Evolutionary conservation across 2,329 filamentous ascomycete species (phyloP).

Genomic region (Stachybotrys chlorohalonatus): DNA sequence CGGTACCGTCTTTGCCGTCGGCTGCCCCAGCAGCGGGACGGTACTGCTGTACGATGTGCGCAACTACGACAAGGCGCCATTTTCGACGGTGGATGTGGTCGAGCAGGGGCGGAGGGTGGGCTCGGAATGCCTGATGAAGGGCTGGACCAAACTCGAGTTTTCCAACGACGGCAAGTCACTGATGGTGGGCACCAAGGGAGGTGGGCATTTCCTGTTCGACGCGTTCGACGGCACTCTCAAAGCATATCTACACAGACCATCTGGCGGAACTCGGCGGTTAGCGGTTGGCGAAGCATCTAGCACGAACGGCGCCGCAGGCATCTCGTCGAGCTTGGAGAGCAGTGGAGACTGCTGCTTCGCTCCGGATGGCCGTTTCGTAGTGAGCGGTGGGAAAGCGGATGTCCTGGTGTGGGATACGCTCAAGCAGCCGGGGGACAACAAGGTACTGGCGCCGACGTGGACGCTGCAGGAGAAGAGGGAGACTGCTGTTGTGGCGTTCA

Average conservation of each 20-base stretch:
- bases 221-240: conserved; percentile 77
- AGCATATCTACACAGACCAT: conserved; percentile 57
- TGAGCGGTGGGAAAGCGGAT: conserved; percentile 69
- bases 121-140: conserved; percentile 50
- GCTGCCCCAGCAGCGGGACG: conserved; percentile 67
- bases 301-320: conserved; percentile 24
- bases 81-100: conserved; percentile 74
- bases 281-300: conserved; percentile 41
- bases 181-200: conserved; percentile 73
- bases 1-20: conserved; percentile 84
- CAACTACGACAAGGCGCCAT: conserved; percentile 88
- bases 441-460: conserved; percentile 53
- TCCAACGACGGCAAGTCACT: conserved; percentile 90
- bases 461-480: conserved; percentile 58
- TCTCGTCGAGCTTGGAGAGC: conserved; percentile 36
- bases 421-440: conserved; percentile 42
- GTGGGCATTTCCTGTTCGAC: conserved; percentile 86
- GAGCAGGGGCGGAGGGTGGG: conserved; percentile 41
- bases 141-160: conserved; percentile 91
- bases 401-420: conserved; percentile 82
- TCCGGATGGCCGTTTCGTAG: conserved; percentile 79
- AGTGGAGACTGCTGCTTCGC: conserved; percentile 81
- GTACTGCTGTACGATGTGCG: conserved; percentile 87
- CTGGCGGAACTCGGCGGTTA: conserved; percentile 41
- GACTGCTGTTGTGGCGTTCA: conserved; percentile 73